Percentiles rank a stretch among this genome's conserved stretches.
Conservation (phyloP, 768 basidiomycete species). For the Leucocoprinus sp. region DNA sequence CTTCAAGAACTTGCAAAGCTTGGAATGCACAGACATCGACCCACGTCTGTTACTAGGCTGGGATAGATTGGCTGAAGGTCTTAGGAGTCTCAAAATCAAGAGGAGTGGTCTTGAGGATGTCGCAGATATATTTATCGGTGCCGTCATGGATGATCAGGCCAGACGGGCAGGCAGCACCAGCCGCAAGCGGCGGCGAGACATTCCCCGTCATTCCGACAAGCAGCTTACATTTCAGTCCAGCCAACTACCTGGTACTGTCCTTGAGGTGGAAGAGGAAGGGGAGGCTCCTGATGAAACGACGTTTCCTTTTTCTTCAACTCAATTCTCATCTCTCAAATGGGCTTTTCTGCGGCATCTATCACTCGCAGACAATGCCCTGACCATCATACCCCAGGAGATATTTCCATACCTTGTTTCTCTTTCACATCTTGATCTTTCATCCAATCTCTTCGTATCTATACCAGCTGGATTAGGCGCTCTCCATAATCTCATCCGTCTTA, state of each 20-base stretch:
- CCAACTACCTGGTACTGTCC: slow-evolving; percentile 12
- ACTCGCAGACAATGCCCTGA: slow-evolving; percentile 72
- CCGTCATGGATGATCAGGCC: slow-evolving; percentile 72
- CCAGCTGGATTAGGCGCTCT: slow-evolving; percentile 69
- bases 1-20: slow-evolving; percentile 76
- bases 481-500: slow-evolving; percentile 80
- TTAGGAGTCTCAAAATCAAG: slow-evolving; percentile 67
- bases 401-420: slow-evolving; percentile 64
- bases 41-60: slow-evolving; percentile 77
- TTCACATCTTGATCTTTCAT: slow-evolving; percentile 81
- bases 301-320: slow-evolving; percentile 24
- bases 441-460: slow-evolving; percentile 85
- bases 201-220: slow-evolving; percentile 19
- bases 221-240: slow-evolving; percentile 9
- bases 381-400: slow-evolving; percentile 64
- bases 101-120: slow-evolving; percentile 80
- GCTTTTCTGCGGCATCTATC: slow-evolving; percentile 67
- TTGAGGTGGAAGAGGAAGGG: slow-evolving; percentile 22
- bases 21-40: slow-evolving; percentile 76
- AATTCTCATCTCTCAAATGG: slow-evolving; percentile 61
- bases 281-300: slow-evolving; percentile 14
- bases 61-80: slow-evolving; percentile 65
- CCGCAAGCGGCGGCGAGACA: slow-evolving; percentile 37
- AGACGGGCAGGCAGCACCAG: slow-evolving; percentile 49
- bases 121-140: slow-evolving; percentile 64